Base-by-base conservation (phyloP, 202 grass and related monocot genomes). In the Zoysia matrella region DNA sequence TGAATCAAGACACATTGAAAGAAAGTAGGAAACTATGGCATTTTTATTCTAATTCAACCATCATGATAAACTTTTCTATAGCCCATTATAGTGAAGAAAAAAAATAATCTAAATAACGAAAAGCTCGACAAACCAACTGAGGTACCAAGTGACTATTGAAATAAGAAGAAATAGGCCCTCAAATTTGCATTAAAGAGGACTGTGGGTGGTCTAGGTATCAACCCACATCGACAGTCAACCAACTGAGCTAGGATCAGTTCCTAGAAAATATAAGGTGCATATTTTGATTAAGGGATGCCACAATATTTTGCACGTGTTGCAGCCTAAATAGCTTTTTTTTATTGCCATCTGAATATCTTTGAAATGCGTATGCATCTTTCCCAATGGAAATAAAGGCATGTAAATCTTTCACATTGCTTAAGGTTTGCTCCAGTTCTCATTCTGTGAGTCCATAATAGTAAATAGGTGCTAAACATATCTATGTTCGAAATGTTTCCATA, bases 291-390 rank as follows among this genome's bases (percentile, higher is more conserved):
- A 71, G 8, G 30, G 48, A 66, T 18, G 30, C 12, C 48, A 78
- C 60, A 77, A 10, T 65, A 78, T 36, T 36, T 36, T 15, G 12
- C 15, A 11, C 3, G 12, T 63, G 44, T 41, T 18, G 47, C 13
- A 52, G 52, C 30, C 15, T 58, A 48, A 68, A 3, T 70, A 80
- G 30, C 53, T 84, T 52, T n/a, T 74, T 80, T 30, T 45, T 49
- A 42, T 73, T 74, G 40, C 10, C 49, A 73, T 66, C 15, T 74
- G 53, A 72, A 73, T 50, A 22, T 57, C 61, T 85, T 47, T 86
- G 4, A 60, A 69, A 1, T 62, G 7, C 56, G 54, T 74, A 36
- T 62, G 57, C 39, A 16, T 80, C 42, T 80, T 36, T 36, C 30
- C 1, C 30, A 36, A 36, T 36, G 30, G 30, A 36, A 36, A 36